These are phyloP conservation scores for Platismatia glauca DNA, from an alignment of 495 filamentous ascomycete genomes.

Conservation along the genomic window DNA sequence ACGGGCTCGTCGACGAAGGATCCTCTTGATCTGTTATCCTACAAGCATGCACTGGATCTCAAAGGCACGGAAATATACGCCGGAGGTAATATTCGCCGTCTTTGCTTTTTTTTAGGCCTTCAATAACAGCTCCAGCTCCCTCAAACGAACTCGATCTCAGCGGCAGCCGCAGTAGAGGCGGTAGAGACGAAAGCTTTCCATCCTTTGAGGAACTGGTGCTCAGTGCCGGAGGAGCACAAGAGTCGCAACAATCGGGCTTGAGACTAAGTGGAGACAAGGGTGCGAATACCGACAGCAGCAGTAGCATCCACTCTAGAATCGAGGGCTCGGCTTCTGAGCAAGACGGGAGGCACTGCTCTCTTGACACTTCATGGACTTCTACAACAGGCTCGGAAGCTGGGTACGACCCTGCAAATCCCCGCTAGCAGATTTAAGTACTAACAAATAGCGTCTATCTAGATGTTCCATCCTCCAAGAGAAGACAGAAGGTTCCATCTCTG, in stretches of 20 bases:
- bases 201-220: not conserved
- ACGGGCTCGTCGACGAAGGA: not conserved
- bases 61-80: not conserved
- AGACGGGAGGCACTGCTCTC: not conserved
- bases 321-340: not conserved
- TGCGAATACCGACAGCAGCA: not conserved
- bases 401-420: not conserved
- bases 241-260: not conserved
- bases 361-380: conserved; percentile 7
- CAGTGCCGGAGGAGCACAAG: not conserved
- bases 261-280: not conserved
- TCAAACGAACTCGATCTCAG: not conserved
- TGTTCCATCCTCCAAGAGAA: not conserved
- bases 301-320: not conserved
- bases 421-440: not conserved
- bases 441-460: conserved; percentile 10
- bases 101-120: not conserved
- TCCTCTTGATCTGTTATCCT: not conserved
- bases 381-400: not conserved
- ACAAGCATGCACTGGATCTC: not conserved
- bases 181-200: not conserved
- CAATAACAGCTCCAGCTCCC: not conserved
- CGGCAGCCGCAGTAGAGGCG: not conserved
- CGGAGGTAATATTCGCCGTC: not conserved
- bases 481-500: conserved; percentile 9